These are phyloP conservation scores for Aspergillus pseudotamarii DNA, from an alignment of 2,329 filamentous ascomycete genomes.

Conservation along the genomic window DNA sequence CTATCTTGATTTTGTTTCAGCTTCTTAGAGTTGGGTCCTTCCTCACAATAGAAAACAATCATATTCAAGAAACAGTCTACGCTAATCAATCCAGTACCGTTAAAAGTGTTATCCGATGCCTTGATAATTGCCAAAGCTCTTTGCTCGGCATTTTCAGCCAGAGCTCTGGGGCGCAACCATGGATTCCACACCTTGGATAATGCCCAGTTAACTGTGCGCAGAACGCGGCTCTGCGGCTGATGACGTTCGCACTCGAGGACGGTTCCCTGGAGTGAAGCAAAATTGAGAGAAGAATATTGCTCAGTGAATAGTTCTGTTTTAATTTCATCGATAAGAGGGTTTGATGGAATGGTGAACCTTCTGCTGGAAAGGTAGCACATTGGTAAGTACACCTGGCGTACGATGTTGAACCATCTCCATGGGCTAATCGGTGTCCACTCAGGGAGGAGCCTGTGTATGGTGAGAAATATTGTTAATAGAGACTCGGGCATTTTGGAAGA, in stretches of 20 bases:
- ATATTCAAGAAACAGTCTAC: background rate
- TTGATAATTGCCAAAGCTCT: background rate
- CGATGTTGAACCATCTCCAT: background rate
- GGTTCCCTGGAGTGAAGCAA: background rate
- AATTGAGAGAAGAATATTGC: background rate
- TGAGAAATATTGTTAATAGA: background rate
- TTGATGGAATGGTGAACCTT: background rate
- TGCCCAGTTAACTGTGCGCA: background rate
- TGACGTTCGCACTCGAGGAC: background rate
- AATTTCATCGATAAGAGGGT: background rate
- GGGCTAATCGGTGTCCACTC: slow-evolving; percentile 1
- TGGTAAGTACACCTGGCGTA: background rate
- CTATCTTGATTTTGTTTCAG: background rate
- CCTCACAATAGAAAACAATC: background rate
- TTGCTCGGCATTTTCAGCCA: background rate
- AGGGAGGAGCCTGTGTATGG: background rate
- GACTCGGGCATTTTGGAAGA: no score
- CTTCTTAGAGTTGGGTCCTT: background rate
- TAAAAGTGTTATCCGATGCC: background rate
- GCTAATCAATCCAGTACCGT: background rate
- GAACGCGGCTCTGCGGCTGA: slow-evolving; percentile 1
- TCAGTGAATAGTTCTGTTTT: background rate
- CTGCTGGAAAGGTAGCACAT: slow-evolving; percentile 3
- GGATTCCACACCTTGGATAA: slow-evolving; percentile 2
- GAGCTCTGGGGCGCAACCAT: background rate